Conservation (phyloP, 192 early-diverging fungal genomes). For the Phycomyces blakesleeanus region DNA sequence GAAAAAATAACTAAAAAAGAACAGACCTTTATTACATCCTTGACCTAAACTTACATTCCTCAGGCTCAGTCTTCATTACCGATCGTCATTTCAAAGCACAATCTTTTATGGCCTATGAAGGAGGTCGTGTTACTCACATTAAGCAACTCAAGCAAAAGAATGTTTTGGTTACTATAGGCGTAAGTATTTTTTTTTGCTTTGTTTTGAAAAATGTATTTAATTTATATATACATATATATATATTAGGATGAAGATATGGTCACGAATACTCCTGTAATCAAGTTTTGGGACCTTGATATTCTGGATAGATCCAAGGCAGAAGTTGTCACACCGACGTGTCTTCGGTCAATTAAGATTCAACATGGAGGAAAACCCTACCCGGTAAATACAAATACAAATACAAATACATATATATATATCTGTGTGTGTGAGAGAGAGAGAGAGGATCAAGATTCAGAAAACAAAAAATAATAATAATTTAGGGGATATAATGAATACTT, state of each 20-base stretch:
- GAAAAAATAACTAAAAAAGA: too few relatives aligned
- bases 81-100: slow-evolving; percentile 60
- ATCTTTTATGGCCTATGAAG: slow-evolving; percentile 59
- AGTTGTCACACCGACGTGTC: slow-evolving; percentile 50
- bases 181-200: slow-evolving; percentile 54
- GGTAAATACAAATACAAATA: slow-evolving; percentile 41
- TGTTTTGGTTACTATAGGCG: slow-evolving; percentile 75
- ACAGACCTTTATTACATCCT: not conserved
- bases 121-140: slow-evolving; percentile 76
- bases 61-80: slow-evolving; percentile 62
- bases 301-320: slow-evolving; percentile 40
- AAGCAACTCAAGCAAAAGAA: slow-evolving; percentile 75
- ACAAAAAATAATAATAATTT: too few relatives aligned
- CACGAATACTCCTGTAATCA: slow-evolving; percentile 55
- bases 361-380: slow-evolving; percentile 63
- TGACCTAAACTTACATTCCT: slow-evolving; percentile 34
- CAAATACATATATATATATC: too few relatives aligned
- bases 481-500: too few relatives aligned
- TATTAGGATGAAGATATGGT: slow-evolving; percentile 46
- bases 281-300: slow-evolving; percentile 77
- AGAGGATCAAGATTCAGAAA: too few relatives aligned
- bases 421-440: too few relatives aligned
- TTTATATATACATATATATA: too few relatives aligned
- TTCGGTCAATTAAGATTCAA: slow-evolving; percentile 65
- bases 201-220: slow-evolving; percentile 34